Percentiles rank a stretch among this genome's conserved stretches.
phyloP scores from a whole-genome alignment of 352 stramenopile genomes.

The Globisporangium recalcitrans region DNA sequence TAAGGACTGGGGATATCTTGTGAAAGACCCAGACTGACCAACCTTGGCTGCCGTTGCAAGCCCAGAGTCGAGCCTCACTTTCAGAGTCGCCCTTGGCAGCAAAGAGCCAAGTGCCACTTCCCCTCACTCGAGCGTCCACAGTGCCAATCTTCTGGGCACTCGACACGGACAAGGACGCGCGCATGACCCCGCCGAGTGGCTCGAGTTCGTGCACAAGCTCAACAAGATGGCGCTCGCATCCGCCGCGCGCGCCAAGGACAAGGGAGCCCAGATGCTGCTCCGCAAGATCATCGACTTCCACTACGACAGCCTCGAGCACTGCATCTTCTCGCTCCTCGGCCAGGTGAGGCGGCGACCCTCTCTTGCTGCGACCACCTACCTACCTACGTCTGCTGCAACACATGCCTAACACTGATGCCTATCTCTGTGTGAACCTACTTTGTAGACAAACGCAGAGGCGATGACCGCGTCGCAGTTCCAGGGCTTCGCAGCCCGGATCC shows the following conservation, averaged over 20 bases:
- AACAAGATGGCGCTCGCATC: slow-evolving; percentile 12
- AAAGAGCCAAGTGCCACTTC: not conserved
- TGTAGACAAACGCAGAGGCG: slow-evolving; percentile 5
- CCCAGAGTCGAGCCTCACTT: not conserved
- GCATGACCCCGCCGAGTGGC: slow-evolving; percentile 21
- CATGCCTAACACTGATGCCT: not conserved
- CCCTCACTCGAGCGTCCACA: not conserved
- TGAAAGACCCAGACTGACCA: too few species aligned
- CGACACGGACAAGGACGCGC: slow-evolving; percentile 20
- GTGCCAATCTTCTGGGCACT: slow-evolving; percentile 16
- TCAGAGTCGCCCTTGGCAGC: not conserved
- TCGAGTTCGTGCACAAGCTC: slow-evolving; percentile 23
- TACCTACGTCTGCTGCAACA: too few species aligned
- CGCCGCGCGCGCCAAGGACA: slow-evolving; percentile 17
- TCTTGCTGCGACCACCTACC: too few species aligned
- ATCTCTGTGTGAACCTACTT: not conserved
- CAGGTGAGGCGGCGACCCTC: slow-evolving; percentile 18
- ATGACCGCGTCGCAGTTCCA: slow-evolving; percentile 17
- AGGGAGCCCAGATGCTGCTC: slow-evolving; percentile 15
- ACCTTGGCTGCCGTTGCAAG: too few species aligned
- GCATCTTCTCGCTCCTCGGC: slow-evolving; percentile 18
- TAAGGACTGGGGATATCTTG: too few species aligned
- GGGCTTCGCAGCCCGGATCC: slow-evolving; percentile 17
- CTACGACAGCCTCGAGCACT: slow-evolving; percentile 25
- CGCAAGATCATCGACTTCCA: slow-evolving; percentile 25